These are phyloP conservation scores for Sicyos baderoa DNA, from an alignment of 306 rosid genomes.

Conservation along the genomic window DNA sequence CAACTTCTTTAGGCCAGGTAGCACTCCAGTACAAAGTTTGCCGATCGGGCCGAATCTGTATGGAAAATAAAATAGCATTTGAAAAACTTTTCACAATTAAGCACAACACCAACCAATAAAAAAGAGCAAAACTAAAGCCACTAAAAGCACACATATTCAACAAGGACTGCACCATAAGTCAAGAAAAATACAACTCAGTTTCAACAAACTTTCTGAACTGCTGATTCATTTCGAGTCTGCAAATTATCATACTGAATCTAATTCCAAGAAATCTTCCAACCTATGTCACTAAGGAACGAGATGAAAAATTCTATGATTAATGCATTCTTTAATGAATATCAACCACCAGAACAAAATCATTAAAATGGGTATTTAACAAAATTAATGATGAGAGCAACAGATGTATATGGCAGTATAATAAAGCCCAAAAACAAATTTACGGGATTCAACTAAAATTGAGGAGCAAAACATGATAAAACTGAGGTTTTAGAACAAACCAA, in stretches of 20 bases:
- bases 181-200: conserved; percentile 12
- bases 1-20: conserved; percentile 99
- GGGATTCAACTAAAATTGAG: too few relatives aligned
- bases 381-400: not conserved
- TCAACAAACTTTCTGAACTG: not conserved
- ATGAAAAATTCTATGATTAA: not conserved
- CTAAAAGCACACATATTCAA: conserved; percentile 10
- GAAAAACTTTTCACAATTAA: not conserved
- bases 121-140: conserved; percentile 17
- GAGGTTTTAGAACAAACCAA: conserved; percentile 5
- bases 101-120: conserved; percentile 16
- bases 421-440: not conserved
- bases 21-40: conserved; percentile 98
- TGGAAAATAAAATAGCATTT: conserved; percentile 17
- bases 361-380: not conserved
- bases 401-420: not conserved
- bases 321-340: not conserved
- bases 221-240: not conserved
- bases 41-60: conserved; percentile 87
- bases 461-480: not conserved
- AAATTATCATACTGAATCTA: not conserved
- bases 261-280: not conserved
- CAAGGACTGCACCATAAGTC: conserved; percentile 17
- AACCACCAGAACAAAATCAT: not conserved
- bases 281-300: not conserved